Conservation (phyloP, 805 yeast species). For the Saccharomyces mikatae region DNA sequence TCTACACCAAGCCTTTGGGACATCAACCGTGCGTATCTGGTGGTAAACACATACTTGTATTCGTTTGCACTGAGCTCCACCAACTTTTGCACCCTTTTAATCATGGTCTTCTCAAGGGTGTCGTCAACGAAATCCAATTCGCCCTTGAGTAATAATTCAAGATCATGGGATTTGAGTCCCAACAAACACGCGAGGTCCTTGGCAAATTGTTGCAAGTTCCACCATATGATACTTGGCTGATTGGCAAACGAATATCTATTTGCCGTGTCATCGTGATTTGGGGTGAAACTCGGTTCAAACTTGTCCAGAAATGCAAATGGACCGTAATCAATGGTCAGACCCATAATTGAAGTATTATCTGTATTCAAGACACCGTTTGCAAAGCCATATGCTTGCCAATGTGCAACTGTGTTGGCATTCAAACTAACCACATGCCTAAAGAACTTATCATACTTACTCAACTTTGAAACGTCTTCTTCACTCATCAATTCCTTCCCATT, state of each 20-base stretch:
- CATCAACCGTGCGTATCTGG: conserved; percentile 48
- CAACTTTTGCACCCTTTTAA: conserved; percentile 53
- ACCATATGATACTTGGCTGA: conserved; percentile 83
- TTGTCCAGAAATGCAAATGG: conserved; percentile 88
- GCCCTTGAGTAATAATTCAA: conserved; percentile 32
- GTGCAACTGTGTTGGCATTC: conserved; percentile 71
- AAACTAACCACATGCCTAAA: conserved; percentile 62
- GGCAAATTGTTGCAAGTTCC: conserved; percentile 81
- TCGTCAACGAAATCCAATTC: conserved; percentile 35
- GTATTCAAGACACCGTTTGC: conserved; percentile 91
- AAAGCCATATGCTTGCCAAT: conserved; percentile 89
- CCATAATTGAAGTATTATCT: conserved; percentile 85
- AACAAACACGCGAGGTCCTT: conserved; percentile 75
- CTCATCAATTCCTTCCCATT: conserved; percentile 17
- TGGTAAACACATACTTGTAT: conserved; percentile 55
- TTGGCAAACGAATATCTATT: conserved; percentile 72
- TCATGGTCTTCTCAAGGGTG: conserved; percentile 44
- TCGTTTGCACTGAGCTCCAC: conserved; percentile 59
- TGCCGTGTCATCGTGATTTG: conserved; percentile 78
- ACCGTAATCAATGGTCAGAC: conserved; percentile 86
- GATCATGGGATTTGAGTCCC: conserved; percentile 55
- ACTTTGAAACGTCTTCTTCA: conserved; percentile 23
- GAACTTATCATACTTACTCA: conserved; percentile 59
- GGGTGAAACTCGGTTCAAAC: conserved; percentile 73
- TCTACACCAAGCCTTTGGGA: conserved; percentile 63